Percentiles rank a stretch among this genome's conserved stretches.
These are phyloP conservation scores for Salix brachista DNA, from an alignment of 345 rosid species.

Conservation along the genomic window DNA sequence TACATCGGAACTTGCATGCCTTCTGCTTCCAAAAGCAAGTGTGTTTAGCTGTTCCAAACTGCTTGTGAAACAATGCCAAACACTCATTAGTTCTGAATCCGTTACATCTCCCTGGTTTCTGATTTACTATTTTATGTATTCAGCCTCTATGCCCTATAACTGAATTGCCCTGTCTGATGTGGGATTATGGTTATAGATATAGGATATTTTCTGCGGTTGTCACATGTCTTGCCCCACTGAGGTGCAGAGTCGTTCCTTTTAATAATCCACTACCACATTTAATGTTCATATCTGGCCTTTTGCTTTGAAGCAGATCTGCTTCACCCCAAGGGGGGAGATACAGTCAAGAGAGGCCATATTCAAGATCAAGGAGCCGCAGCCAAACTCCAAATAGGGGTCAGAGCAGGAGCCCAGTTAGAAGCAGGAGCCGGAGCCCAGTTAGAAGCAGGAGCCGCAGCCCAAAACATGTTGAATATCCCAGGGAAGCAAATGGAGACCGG, in stretches of 20 bases:
- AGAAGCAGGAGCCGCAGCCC: constrained; percentile 26
- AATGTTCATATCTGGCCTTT: not conserved
- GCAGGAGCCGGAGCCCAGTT: constrained; percentile 7
- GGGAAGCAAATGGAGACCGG: constrained; percentile 45
- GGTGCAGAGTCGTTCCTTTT: not conserved
- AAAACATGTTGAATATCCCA: constrained; percentile 26
- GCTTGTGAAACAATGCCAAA: not conserved
- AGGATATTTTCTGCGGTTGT: not conserved
- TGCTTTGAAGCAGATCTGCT: constrained; percentile 28
- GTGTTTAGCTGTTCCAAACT: not conserved
- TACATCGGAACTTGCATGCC: not conserved
- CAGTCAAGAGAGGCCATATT: constrained; percentile 33
- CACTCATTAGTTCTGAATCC: not conserved
- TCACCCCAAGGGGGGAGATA: constrained; percentile 28
- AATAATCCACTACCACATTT: not conserved
- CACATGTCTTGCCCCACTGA: not conserved
- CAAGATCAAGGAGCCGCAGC: constrained; percentile 62
- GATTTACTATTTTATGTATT: not conserved
- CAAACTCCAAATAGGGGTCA: constrained; percentile 44
- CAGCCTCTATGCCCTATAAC: not conserved
- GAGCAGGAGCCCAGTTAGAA: constrained; percentile 1
- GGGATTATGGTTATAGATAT: not conserved
- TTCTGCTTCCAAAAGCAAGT: not conserved
- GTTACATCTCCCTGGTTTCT: not conserved
- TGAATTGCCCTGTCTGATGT: not conserved